Evolutionary conservation across 2,329 filamentous ascomycete species (phyloP), one percentile per base, ranked within the genome.

Genomic region (Coleophoma crateriformis): DNA sequence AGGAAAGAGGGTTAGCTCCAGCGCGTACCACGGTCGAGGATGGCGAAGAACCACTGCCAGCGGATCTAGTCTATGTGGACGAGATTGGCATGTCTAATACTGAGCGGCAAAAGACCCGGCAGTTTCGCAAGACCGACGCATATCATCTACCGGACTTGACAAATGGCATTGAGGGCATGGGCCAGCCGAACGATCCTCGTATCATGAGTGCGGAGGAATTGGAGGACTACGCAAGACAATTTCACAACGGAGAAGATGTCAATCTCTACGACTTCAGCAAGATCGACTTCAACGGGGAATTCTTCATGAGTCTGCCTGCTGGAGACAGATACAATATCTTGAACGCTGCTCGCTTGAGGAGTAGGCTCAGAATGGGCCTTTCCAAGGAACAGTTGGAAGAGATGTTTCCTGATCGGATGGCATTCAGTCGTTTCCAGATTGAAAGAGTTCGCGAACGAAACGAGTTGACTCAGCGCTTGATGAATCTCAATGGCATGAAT

Each of bases 381-480:
- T 95, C 89, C 50, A 97, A 97, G 68, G 92, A 99, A 56, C 94
- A 99, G 68, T 71, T 99, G 13, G 91, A 97, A 58, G 81, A 78
- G 42, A 99, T 99, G 94, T 99, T 99, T 65, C 92, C 94, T 0
- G 87, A 99, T 65, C 83, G 94, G 22, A 96, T 99, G 90, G 94
- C 87, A 1, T 99, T 99, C 64, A 96, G 91, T 1, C 86, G 79
- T 53, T 99, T 99, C 63, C 94, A 99, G 68, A 96, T 99, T 50
- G 94, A 97, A 64, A 78, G 94, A 50, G 95, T 97, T 11, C 82
- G 79, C 58, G 92, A 99, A 70, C 79, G 95, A 45, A 99, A 99
- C 61, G 88, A 96, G 54, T 77, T 99, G 32, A 99, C 95, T 0
- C 94, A 99, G 65, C 79, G 92, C 37, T 72, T 99, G 50, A 99